Conservation (phyloP, 2,329 filamentous ascomycete genomes). For the Penicillium sp. region DNA sequence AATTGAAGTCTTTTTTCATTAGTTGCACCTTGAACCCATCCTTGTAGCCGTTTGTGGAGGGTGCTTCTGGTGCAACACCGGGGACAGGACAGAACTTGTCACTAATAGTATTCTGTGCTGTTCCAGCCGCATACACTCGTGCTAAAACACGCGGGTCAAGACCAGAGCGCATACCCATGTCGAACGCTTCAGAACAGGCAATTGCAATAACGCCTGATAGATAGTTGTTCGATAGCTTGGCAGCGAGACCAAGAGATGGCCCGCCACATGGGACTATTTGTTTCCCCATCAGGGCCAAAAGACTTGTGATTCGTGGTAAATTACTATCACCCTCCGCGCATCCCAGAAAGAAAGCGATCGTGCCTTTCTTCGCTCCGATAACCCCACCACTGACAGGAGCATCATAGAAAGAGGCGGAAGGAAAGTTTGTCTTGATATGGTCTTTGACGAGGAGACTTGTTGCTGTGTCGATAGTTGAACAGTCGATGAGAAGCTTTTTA, state of each 20-base stretch:
- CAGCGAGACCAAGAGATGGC: conserved; percentile 53
- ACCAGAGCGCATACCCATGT: conserved; percentile 57
- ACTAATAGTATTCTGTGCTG: conserved; percentile 50
- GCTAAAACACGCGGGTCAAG: conserved; percentile 53
- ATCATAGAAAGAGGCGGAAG: conserved; percentile 49
- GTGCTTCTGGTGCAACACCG: conserved; percentile 46
- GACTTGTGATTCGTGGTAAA: conserved; percentile 37
- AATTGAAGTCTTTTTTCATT: conserved; percentile 57
- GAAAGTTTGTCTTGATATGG: conserved; percentile 34
- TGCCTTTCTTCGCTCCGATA: conserved; percentile 50
- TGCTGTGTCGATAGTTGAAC: conserved; percentile 54
- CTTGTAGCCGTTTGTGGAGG: conserved; percentile 47
- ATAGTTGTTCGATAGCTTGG: conserved; percentile 62
- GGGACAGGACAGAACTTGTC: conserved; percentile 52
- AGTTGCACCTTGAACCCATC: conserved; percentile 58
- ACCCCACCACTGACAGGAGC: conserved; percentile 52
- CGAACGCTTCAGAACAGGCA: conserved; percentile 55
- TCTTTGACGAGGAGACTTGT: conserved; percentile 47
- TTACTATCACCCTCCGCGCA: conserved; percentile 40
- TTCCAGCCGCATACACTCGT: conserved; percentile 50
- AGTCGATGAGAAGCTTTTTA: conserved; percentile 51
- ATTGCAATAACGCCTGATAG: conserved; percentile 57
- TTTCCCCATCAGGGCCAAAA: conserved; percentile 56
- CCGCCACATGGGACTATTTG: conserved; percentile 55
- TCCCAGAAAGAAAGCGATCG: conserved; percentile 53